Base-by-base conservation (phyloP, 2,329 filamentous ascomycete species). In the Fusarium stilboides region DNA sequence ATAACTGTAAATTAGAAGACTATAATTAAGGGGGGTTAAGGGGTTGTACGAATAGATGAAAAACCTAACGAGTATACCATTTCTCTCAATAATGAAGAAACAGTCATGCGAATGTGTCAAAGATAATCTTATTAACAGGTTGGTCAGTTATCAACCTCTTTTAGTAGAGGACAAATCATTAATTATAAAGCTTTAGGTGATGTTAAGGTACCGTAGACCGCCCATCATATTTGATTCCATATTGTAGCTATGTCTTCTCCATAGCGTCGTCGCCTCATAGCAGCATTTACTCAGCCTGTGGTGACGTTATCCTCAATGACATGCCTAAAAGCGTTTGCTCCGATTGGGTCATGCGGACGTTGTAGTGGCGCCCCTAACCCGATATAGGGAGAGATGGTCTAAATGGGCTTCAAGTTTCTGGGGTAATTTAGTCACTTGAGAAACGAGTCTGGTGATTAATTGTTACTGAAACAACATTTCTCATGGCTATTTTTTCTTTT, bases 261-360 rank as follows among this genome's bases (percentile, higher is more conserved):
- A 28, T 8, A 28, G 9, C 28, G 28, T 3, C 10, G 12, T 10
- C 10, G 28, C 28, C 28, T 31, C 28, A 31, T 31, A 31, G 12
- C 28, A 31, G 28, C 28, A 31, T 31, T 31, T 31, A 31, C 28
- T 31, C 28, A 31, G 28, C 20, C 40, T 39, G 49, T 42, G 53
- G 57, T 70, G 67, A 70, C 67, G 67, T 68, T 70, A 70, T 64
- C 34, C 24, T 20, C 24, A 45, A 17, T 31, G 20, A 53, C 50
- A 61, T 54, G 55, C 33, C 34, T 15, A 43, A 47, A 47, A 49
- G 55, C 42, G 42, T 39, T 31, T 24, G 52, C 28, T 64, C 45
- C 53, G 37, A 68, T 67, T 70, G 46, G 63, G 54, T 70, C 63
- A 70, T 64, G 67, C 57, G 67, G 62, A 13, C 37, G 28, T 28